Evolutionary conservation across 345 rosid species (phyloP).

Genomic region (Syzygium grande): DNA sequence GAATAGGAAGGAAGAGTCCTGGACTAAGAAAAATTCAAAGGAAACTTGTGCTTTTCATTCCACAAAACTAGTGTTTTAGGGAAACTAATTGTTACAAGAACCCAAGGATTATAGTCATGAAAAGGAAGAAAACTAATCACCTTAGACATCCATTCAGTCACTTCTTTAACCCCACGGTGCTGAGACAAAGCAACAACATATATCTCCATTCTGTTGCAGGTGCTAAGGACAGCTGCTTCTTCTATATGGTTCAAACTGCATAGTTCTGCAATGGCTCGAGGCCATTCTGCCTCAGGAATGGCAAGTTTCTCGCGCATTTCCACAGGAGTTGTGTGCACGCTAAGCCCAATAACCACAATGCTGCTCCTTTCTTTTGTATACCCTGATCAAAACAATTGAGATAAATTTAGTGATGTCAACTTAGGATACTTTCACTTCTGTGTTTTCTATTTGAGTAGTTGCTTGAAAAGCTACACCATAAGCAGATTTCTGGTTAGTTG

Average conservation of each 20-base stretch:
- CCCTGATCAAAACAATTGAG: conserved; percentile 9
- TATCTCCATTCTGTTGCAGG: conserved; percentile 50
- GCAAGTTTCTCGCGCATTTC: conserved; percentile 50
- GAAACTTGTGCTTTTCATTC: not conserved
- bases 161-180: conserved; percentile 50
- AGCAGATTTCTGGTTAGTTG: not conserved
- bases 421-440: not conserved
- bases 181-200: conserved; percentile 46
- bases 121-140: conserved; percentile 3
- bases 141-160: conserved; percentile 53
- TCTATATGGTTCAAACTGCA: conserved; percentile 42
- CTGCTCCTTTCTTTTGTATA: conserved; percentile 45
- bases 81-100: not conserved
- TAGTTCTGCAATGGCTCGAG: conserved; percentile 38
- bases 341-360: conserved; percentile 43
- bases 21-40: not conserved
- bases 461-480: not conserved
- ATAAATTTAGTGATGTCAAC: not conserved
- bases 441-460: not conserved
- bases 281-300: conserved; percentile 53
- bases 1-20: not conserved
- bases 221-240: conserved; percentile 51
- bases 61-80: not conserved
- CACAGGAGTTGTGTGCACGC: conserved; percentile 37
- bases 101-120: not conserved